A percentile compares a stretch with the other conserved stretches of the same genome.
phyloP scores from a whole-genome alignment of 768 basidiomycete species.

The Fibroporia radiculosa region DNA sequence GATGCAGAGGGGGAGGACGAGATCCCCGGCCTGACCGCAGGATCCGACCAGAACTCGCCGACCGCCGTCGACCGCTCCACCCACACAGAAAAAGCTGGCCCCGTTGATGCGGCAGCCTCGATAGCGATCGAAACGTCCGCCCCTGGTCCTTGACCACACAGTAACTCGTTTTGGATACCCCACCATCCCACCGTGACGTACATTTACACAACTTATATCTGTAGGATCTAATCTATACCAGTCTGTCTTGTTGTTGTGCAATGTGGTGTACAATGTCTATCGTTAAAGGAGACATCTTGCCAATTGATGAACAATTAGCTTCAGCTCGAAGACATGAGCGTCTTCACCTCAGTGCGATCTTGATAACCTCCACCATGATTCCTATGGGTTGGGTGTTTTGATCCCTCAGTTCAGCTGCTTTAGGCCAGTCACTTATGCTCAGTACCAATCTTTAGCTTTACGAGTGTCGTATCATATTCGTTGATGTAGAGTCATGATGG shows the following conservation, averaged over 20 bases:
- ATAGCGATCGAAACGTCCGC: not conserved
- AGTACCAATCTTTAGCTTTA: too few relatives aligned
- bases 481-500: too few relatives aligned
- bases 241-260: not conserved
- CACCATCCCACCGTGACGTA: not conserved
- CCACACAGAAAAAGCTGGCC: not conserved
- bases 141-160: not conserved
- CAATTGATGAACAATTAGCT: too few relatives aligned
- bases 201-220: slow-evolving; percentile 4
- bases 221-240: slow-evolving; percentile 12
- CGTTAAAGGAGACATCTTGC: too few relatives aligned
- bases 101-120: not conserved
- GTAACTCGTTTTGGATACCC: not conserved
- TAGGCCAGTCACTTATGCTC: too few relatives aligned
- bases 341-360: too few relatives aligned
- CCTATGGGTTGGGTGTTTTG: too few relatives aligned
- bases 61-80: slow-evolving; percentile 2
- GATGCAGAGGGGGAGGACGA: slow-evolving; percentile 8
- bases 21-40: slow-evolving; percentile 11
- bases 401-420: too few relatives aligned
- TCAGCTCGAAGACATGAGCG: too few relatives aligned
- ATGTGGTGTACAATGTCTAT: not conserved
- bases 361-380: too few relatives aligned
- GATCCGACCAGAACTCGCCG: not conserved
- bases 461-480: too few relatives aligned